A percentile compares a stretch with the other conserved stretches of the same genome.
These are phyloP conservation scores for Cladosporium colombiae DNA, from an alignment of 2,329 filamentous ascomycete genomes.

Conservation along the genomic window DNA sequence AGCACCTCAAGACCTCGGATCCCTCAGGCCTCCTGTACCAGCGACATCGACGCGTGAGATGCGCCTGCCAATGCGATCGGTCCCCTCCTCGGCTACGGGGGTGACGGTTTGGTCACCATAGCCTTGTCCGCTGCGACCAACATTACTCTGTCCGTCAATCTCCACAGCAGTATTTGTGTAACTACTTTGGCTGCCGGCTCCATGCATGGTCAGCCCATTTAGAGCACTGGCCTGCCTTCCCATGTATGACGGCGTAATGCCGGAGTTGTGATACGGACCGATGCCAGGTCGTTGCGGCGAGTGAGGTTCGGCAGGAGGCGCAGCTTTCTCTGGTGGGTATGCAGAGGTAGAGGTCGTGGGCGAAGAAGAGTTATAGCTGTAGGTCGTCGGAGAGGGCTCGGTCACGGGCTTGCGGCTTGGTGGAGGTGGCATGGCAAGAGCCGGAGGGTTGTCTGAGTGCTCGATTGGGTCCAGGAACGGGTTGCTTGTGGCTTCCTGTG, in stretches of 20 bases:
- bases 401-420: slow-evolving; percentile 7
- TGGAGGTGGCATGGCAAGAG: slow-evolving; percentile 19
- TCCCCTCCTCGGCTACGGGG: slow-evolving; percentile 9
- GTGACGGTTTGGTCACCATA: slow-evolving; percentile 1
- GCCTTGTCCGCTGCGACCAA: slow-evolving; percentile 21
- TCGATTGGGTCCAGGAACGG: slow-evolving; percentile 48
- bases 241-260: slow-evolving; percentile 44
- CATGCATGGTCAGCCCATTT: slow-evolving; percentile 50
- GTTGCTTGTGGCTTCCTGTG: slow-evolving; percentile 32
- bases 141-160: slow-evolving; percentile 25
- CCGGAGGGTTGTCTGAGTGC: slow-evolving; percentile 35
- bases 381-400: slow-evolving; percentile 2
- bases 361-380: not conserved
- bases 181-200: slow-evolving; percentile 28
- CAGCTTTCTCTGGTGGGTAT: not conserved
- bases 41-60: slow-evolving; percentile 21
- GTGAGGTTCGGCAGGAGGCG: not conserved
- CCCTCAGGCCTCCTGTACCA: slow-evolving; percentile 21
- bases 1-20: not conserved
- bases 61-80: slow-evolving; percentile 3
- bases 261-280: slow-evolving; percentile 35
- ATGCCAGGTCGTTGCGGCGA: slow-evolving; percentile 27
- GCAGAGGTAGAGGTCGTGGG: not conserved
- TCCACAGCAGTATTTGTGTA: slow-evolving; percentile 21
- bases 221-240: slow-evolving; percentile 46